phyloP scores from a whole-genome alignment of 306 rosid genomes.

The Cucurbita ficifolia region DNA sequence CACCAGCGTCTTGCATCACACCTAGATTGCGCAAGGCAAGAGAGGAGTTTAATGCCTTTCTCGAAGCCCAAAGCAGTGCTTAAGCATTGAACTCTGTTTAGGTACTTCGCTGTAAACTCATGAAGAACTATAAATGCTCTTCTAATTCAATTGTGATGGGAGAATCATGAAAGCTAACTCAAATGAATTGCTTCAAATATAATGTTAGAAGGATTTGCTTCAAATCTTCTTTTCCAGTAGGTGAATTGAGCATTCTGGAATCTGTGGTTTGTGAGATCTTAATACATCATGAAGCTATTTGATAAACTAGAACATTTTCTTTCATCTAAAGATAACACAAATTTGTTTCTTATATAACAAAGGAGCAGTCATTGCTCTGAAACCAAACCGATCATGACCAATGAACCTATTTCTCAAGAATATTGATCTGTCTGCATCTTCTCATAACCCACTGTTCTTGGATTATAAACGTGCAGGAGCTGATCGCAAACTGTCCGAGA shows the following conservation, averaged over 20 bases:
- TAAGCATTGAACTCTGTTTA: background rate
- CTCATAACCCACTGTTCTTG: slow-evolving; percentile 26
- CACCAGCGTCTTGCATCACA: slow-evolving; percentile 24
- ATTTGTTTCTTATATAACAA: background rate
- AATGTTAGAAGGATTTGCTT: background rate
- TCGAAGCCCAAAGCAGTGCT: slow-evolving; percentile 11
- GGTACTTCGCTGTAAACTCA: background rate
- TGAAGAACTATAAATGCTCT: too few species aligned
- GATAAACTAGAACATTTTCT: background rate
- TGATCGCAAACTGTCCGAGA: slow-evolving; percentile 62
- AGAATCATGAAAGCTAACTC: background rate
- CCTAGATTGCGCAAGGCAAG: slow-evolving; percentile 10
- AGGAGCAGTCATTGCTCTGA: background rate
- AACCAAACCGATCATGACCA: background rate
- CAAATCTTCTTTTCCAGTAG: background rate
- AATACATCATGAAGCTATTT: background rate
- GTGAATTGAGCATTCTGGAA: background rate
- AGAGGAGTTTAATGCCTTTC: slow-evolving; percentile 10
- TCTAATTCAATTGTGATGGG: background rate
- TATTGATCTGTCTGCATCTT: slow-evolving; percentile 22
- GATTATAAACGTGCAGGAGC: slow-evolving; percentile 45
- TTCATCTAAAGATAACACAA: background rate
- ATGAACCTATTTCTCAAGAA: background rate
- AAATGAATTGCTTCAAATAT: background rate
- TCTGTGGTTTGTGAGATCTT: background rate